A percentile compares a stretch with the other conserved stretches of the same genome.
Conservation (phyloP, 805 yeast genomes). For the Hemisphaericaspora nanyangensis region DNA sequence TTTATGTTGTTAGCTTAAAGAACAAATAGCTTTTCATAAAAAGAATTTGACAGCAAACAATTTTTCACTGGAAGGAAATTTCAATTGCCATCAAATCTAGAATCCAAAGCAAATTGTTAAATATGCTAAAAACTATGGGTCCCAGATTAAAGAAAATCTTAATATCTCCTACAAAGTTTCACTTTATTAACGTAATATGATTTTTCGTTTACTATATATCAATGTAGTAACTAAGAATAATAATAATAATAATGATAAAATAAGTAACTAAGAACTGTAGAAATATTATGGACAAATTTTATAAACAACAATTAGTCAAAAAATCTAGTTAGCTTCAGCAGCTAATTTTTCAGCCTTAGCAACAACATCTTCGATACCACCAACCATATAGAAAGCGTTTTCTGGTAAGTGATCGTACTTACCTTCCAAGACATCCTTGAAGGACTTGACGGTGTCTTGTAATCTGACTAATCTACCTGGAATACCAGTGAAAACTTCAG, state of each 20-base stretch:
- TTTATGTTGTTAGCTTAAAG: background rate
- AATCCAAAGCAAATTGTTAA: too few species aligned
- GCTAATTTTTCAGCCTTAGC: slow-evolving; percentile 99
- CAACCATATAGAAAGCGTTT: slow-evolving; percentile 99
- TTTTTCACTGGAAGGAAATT: too few species aligned
- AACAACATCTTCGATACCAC: slow-evolving; percentile 97
- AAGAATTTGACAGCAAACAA: too few species aligned
- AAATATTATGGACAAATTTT: slow-evolving; percentile 7
- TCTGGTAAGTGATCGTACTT: slow-evolving; percentile 99
- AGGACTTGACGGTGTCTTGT: slow-evolving; percentile 89
- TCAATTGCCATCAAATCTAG: too few species aligned
- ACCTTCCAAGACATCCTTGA: slow-evolving; percentile 97
- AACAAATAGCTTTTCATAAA: too few species aligned
- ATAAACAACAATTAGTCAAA: slow-evolving; percentile 7
- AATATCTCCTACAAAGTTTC: too few species aligned
- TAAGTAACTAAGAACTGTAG: slow-evolving; percentile 8
- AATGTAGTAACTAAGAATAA: background rate
- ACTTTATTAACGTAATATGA: slow-evolving; percentile 1
- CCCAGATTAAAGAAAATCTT: too few species aligned
- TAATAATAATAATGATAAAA: background rate
- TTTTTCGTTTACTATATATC: slow-evolving; percentile 1
- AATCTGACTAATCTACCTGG: slow-evolving; percentile 96
- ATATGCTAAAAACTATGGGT: too few species aligned
- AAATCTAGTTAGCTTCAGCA: slow-evolving; percentile 69
- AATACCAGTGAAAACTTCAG: slow-evolving; percentile 99